Evolutionary conservation across 2,329 filamentous ascomycete species (phyloP).

Genomic region (Decorospora gaudefroyi): DNA sequence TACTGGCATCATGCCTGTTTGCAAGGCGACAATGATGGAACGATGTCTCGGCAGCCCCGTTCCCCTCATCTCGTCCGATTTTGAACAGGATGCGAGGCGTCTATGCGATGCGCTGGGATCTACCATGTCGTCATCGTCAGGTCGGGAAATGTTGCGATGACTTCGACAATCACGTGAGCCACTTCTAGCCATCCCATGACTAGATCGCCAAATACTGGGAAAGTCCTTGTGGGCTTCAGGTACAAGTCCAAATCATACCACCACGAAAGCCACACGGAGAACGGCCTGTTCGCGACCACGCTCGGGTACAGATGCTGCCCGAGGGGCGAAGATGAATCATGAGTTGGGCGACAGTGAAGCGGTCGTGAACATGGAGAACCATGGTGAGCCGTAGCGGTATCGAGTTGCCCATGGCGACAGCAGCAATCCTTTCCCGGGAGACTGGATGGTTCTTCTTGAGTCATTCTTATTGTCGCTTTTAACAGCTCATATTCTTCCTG

Average conservation of each 20-base stretch:
- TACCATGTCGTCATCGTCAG: too few species aligned
- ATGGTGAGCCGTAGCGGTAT: background rate
- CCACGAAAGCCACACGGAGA: conserved; percentile 2
- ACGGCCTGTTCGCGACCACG: conserved; percentile 3
- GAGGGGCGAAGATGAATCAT: conserved; percentile 2
- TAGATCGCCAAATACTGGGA: background rate
- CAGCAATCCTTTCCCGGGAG: background rate
- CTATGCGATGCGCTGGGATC: conserved; percentile 2
- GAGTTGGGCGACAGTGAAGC: conserved; percentile 4
- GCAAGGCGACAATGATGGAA: conserved; percentile 11
- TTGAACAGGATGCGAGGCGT: conserved; percentile 1
- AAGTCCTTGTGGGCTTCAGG: conserved; percentile 2
- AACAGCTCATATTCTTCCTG: too few species aligned
- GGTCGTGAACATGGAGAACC: background rate
- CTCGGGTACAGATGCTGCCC: conserved; percentile 3
- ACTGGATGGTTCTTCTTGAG: background rate
- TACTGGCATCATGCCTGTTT: conserved; percentile 23
- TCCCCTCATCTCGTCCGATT: conserved; percentile 11
- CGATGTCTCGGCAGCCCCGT: conserved; percentile 8
- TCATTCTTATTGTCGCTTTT: too few species aligned
- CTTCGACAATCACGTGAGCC: too few species aligned
- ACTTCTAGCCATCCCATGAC: too few species aligned
- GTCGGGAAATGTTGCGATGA: too few species aligned
- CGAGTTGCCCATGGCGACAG: background rate
- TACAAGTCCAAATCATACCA: conserved; percentile 2